Evolutionary conservation across 345 rosid species (phyloP), one percentile per base, ranked within the genome.

Genomic region (Draba incana): DNA sequence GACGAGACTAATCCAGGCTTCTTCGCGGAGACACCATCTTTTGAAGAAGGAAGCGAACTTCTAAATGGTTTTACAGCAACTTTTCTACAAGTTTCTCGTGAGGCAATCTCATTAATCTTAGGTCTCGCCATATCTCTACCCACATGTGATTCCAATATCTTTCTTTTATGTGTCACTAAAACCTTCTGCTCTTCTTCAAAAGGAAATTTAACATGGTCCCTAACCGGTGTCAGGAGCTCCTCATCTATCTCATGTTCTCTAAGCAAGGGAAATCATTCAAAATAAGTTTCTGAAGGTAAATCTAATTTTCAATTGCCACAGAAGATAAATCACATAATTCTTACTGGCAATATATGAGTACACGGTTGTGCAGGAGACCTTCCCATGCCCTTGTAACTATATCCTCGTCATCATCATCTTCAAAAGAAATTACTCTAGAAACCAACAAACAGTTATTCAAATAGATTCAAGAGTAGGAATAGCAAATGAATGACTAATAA

Each of bases 341-440:
- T 86, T 77, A 94, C 99, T 80, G 78, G 84, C 99, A 94, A 79
- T 91, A 94, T 73, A 91, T 89, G 39, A 94, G 77, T 69, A 89
- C 61, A 30, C 92, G 96, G 70, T 85, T 83, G 16, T 78, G 84
- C 38, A 94, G 75, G 59, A 94, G 86, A 66, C 43, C 75, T 62
- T 85, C 88, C 99, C 99, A 94, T 30, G 96, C 99, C 80, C 97
- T 86, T 54, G 77, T 58, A 33, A 65, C 14, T 57, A 72, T 69
- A 56, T 62, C 92, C 57, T 79, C 89, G n/a, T 78, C 75, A 3
- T 67, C 82, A 53, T 61, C 38, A 66, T 80, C 86, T 58, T 84
- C 82, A 79, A 87, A 81, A 62, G 66, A 68, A 72, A 94, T 85
- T 68, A 76, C 84, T 82, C 97, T 94, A 61, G 78, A 47, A 57